phyloP scores from a whole-genome alignment of 768 basidiomycete species.

The Clitopilus passeckerianus region DNA sequence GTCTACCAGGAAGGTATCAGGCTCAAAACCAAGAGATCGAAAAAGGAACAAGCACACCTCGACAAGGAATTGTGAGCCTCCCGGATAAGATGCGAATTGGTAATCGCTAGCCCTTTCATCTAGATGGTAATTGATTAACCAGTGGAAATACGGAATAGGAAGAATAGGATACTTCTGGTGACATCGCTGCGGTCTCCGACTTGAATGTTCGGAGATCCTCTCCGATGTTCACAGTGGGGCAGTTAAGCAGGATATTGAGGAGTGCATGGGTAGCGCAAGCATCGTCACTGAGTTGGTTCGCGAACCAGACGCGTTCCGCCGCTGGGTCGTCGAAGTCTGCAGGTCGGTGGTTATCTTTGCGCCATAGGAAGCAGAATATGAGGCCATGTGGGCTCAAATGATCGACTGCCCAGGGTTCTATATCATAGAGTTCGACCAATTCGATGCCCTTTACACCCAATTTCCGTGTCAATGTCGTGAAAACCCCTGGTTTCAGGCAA shows the following conservation, averaged over 20 bases:
- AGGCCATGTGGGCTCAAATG: conserved; percentile 54
- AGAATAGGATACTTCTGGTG: conserved; percentile 37
- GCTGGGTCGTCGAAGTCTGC: conserved; percentile 48
- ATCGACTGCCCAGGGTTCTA: conserved; percentile 61
- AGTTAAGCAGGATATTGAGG: conserved; percentile 56
- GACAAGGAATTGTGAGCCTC: conserved; percentile 56
- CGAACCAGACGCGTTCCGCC: conserved; percentile 59
- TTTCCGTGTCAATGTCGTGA: conserved; percentile 49
- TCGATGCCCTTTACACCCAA: conserved; percentile 50
- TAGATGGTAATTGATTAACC: conserved; percentile 14
- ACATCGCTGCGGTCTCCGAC: conserved; percentile 50
- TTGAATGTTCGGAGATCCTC: conserved; percentile 37
- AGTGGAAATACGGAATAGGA: not conserved
- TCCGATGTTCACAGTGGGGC: conserved; percentile 45
- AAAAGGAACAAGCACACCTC: conserved; percentile 31
- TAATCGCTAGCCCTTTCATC: conserved; percentile 63
- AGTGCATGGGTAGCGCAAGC: conserved; percentile 62
- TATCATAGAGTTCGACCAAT: conserved; percentile 55
- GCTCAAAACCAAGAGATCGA: not conserved
- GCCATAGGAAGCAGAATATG: conserved; percentile 61
- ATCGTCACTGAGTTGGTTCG: conserved; percentile 63
- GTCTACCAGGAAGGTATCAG: conserved; percentile 26
- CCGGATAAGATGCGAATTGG: conserved; percentile 50
- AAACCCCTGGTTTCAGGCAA: conserved; percentile 36
- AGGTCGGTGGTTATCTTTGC: conserved; percentile 39